Percentiles rank a stretch among this genome's conserved stretches.
These are phyloP conservation scores for Crithidia expoeki DNA, from an alignment of 208 protist species.

Conservation along the genomic window DNA sequence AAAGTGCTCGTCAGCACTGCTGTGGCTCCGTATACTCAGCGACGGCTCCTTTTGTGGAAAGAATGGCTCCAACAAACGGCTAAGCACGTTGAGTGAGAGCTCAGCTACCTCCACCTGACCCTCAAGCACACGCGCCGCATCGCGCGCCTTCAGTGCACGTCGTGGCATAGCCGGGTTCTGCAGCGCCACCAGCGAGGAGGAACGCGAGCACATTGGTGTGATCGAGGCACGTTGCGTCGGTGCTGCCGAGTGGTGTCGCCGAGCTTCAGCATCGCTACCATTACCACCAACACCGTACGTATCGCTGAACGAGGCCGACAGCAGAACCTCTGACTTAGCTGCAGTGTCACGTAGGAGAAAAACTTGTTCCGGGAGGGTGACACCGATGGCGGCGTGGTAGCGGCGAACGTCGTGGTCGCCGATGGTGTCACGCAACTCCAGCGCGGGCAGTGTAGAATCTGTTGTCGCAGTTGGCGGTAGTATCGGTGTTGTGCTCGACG, in stretches of 20 bases:
- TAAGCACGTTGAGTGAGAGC: constrained; percentile 32
- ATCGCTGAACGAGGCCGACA: neutral
- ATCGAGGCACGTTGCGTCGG: neutral
- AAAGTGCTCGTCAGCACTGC: neutral
- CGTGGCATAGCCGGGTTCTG: neutral
- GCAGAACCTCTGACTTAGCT: neutral
- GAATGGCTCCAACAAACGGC: constrained; percentile 20
- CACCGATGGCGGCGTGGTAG: constrained; percentile 31
- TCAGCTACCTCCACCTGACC: constrained; percentile 36
- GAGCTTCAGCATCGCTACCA: neutral
- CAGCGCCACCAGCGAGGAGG: neutral
- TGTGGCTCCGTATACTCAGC: neutral
- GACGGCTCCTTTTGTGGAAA: constrained; percentile 14
- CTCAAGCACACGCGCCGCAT: constrained; percentile 25
- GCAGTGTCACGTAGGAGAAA: constrained; percentile 26
- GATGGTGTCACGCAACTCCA: constrained; percentile 18
- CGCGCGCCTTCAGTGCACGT: neutral
- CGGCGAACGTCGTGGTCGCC: constrained; percentile 24
- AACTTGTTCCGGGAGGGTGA: constrained; percentile 40
- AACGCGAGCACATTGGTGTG: neutral
- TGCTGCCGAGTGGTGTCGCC: neutral
- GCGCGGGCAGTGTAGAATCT: neutral
- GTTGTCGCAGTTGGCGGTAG: neutral
- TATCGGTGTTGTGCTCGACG: neutral
- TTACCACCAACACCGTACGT: neutral